Conservation (phyloP, 1,284 basidiomycete species). For the Marasmius sp. region DNA sequence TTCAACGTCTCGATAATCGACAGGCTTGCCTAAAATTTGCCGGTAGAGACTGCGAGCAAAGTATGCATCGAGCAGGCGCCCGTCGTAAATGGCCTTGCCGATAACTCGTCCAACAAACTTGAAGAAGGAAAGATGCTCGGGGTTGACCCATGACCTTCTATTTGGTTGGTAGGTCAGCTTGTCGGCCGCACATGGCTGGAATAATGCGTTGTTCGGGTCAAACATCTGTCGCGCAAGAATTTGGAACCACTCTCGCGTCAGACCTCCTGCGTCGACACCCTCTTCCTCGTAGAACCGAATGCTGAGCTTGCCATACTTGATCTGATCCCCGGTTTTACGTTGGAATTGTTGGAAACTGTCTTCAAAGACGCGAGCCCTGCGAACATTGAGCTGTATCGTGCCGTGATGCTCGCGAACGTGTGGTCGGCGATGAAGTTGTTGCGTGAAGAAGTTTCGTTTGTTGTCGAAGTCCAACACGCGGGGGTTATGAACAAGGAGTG, state of each 20-base stretch:
- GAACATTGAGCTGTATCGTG: constrained; percentile 89
- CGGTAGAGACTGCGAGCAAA: constrained; percentile 95
- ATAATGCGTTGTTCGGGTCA: constrained; percentile 98
- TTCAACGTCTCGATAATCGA: constrained; percentile 93
- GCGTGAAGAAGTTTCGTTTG: constrained; percentile 98
- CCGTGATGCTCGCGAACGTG: constrained; percentile 79
- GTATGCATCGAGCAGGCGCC: constrained; percentile 95
- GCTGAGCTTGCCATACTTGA: constrained; percentile 97
- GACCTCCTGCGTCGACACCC: constrained; percentile 97
- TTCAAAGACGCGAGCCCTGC: constrained; percentile 92
- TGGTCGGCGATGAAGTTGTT: constrained; percentile 89
- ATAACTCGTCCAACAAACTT: constrained; percentile 98
- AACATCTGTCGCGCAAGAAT: constrained; percentile 99
- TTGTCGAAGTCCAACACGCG: constrained; percentile 99
- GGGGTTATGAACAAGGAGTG: constrained; percentile 93
- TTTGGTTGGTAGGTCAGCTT: constrained; percentile 95
- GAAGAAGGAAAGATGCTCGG: constrained; percentile 96
- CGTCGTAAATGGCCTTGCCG: constrained; percentile 95
- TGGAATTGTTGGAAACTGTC: constrained; percentile 95
- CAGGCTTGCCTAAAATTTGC: constrained; percentile 87
- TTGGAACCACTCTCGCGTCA: constrained; percentile 98
- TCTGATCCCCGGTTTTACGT: constrained; percentile 90
- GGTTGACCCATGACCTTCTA: constrained; percentile 92
- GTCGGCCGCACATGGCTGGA: constrained; percentile 96
- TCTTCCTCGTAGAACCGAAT: constrained; percentile 98